Evolutionary conservation across 129 eudicot species (phyloP), one percentile per base, ranked within the genome.

Genomic region (Tagetes patula): DNA sequence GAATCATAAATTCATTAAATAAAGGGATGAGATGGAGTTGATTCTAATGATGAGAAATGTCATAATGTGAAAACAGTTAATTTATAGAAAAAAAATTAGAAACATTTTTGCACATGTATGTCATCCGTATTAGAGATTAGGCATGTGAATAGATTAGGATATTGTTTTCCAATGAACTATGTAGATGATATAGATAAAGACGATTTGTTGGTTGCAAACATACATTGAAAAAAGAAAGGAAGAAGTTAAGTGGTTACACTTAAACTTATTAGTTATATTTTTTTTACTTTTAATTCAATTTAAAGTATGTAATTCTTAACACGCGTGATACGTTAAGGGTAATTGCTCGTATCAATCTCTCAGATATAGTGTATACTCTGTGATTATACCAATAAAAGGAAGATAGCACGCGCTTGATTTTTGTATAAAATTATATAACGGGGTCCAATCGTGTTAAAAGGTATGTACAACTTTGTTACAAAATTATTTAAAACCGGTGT

Each of bases 401-500:
- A 20, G 27, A 20, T 20, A 20, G 27, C 27, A 20, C 27, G 27
- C 27, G 27, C 27, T 20, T 20, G 27, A 20, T 20, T 20, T 20
- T 20, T 20, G 27, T 20, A 20, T 20, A 20, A 20, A 20, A 20
- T 20, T 20, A 20, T 20, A 20, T 20, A 20, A 20, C 27, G 27
- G 27, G 27, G 27, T 20, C 27, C 27, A 20, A 20, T 20, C 27
- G 27, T 20, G 27, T 20, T 27, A 10, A 1, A 55, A 8, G 33
- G 33, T 30, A 43, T 43, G 48, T 6, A 6, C 13, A 9, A 47
- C 3, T 3, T 47, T 7, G 3, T 27, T 27, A 54, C 6, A 27
- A 56, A 56, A 56, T 56, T 13, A 56, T 56, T 55, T 55, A 55
- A 54, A 55, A 27, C 36, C 62, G 36, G 36, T 55, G 8, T 55